Evolutionary conservation across 2,329 filamentous ascomycete genomes (phyloP).

Genomic region (Catunica adiposa): DNA sequence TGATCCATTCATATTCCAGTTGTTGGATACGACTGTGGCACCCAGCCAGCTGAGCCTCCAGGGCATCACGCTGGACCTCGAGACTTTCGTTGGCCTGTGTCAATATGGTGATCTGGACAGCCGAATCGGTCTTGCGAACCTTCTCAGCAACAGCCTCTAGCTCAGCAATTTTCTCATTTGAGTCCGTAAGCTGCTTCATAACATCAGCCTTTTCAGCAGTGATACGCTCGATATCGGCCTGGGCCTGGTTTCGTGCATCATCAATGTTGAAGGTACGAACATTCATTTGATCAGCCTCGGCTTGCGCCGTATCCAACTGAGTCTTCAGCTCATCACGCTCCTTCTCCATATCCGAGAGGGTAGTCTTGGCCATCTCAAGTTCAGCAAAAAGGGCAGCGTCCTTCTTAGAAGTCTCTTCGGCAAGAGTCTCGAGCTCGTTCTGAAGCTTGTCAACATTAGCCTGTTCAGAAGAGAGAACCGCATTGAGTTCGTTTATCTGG

Average conservation of each 20-base stretch:
- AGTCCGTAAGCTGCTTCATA: not conserved
- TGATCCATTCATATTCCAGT: conserved; percentile 9
- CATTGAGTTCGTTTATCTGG: conserved; percentile 7
- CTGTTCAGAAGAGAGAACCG: conserved; percentile 1
- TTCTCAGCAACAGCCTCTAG: conserved; percentile 6
- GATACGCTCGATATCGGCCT: conserved; percentile 6
- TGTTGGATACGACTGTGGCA: not conserved
- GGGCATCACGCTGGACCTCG: not conserved
- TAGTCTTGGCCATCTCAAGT: conserved; percentile 1
- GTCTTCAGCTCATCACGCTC: conserved; percentile 6
- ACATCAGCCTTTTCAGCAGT: conserved; percentile 6
- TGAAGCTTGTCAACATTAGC: conserved; percentile 8
- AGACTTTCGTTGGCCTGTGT: conserved; percentile 10
- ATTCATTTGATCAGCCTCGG: conserved; percentile 6
- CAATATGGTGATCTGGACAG: conserved; percentile 6
- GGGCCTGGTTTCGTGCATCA: conserved; percentile 2
- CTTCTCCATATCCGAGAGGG: conserved; percentile 1
- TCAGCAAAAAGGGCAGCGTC: conserved; percentile 3
- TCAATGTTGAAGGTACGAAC: conserved; percentile 7
- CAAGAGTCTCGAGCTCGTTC: conserved; percentile 3
- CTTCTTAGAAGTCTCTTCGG: conserved; percentile 1
- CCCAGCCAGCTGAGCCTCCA: conserved; percentile 4
- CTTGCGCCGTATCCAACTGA: conserved; percentile 1
- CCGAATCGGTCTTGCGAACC: not conserved
- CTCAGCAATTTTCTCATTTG: not conserved